Percentiles rank a stretch among this genome's conserved stretches.
phyloP scores from a whole-genome alignment of 1,284 basidiomycete genomes.

The Boletus smithii region DNA sequence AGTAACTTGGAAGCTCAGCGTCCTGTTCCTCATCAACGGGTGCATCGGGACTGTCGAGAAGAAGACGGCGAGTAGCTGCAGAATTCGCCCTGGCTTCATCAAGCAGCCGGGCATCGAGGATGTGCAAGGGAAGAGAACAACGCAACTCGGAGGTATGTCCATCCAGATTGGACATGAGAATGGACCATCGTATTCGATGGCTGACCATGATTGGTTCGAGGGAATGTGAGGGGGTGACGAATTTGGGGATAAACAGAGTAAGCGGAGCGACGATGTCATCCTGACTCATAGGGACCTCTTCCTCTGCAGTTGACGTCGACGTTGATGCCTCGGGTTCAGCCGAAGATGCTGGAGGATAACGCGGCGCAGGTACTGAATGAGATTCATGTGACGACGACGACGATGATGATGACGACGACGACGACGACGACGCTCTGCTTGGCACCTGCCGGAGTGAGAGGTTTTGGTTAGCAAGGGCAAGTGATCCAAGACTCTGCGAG shows the following conservation, averaged over 20 bases:
- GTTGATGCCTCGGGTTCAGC: slow-evolving; percentile 9
- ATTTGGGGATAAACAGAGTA: slow-evolving; percentile 45
- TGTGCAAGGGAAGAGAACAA: slow-evolving; percentile 83
- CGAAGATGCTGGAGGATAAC: background rate
- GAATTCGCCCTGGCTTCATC: slow-evolving; percentile 74
- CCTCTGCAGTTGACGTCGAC: slow-evolving; percentile 9
- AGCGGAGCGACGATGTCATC: slow-evolving; percentile 50
- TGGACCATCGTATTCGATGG: slow-evolving; percentile 74
- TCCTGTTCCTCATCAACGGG: slow-evolving; percentile 53
- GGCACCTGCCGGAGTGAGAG: slow-evolving; percentile 14
- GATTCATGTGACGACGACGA: slow-evolving; percentile 14
- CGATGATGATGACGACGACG: too few relatives aligned
- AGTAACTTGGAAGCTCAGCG: slow-evolving; percentile 80
- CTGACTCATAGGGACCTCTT: slow-evolving; percentile 28
- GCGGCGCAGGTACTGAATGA: background rate
- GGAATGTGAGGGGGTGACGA: slow-evolving; percentile 60
- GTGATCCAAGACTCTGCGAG: slow-evolving; percentile 16
- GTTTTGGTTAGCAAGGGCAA: slow-evolving; percentile 14
- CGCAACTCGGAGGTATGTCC: slow-evolving; percentile 88
- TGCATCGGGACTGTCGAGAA: slow-evolving; percentile 41
- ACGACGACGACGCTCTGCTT: slow-evolving; percentile 16
- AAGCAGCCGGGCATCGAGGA: slow-evolving; percentile 71
- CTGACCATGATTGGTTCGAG: slow-evolving; percentile 70
- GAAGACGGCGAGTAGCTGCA: slow-evolving; percentile 62
- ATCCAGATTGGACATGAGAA: slow-evolving; percentile 80